A percentile compares a stretch with the other conserved stretches of the same genome.
phyloP scores from a whole-genome alignment of 2,329 filamentous ascomycete species.

The Phaeophleospora eucalypticola region DNA sequence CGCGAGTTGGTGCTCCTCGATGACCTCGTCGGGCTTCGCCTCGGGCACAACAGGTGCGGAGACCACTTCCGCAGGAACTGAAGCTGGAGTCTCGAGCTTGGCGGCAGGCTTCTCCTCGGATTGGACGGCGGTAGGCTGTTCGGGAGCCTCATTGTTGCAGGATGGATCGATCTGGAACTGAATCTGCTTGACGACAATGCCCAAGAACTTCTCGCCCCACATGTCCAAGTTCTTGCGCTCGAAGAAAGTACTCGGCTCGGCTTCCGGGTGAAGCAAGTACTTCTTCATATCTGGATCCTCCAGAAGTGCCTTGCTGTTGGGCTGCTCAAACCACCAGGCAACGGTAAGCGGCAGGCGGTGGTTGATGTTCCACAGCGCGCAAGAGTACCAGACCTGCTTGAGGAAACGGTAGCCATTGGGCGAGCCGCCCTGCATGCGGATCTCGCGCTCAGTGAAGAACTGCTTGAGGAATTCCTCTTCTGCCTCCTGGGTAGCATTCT shows the following conservation, averaged over 20 bases:
- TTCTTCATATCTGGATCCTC: slow-evolving; percentile 19
- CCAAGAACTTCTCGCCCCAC: slow-evolving; percentile 21
- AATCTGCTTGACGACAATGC: slow-evolving; percentile 13
- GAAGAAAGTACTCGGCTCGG: slow-evolving; percentile 24
- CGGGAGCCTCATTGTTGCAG: neutral
- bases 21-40: too few species aligned
- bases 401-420: slow-evolving; percentile 30
- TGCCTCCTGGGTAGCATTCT: slow-evolving; percentile 20
- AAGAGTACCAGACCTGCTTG: slow-evolving; percentile 32
- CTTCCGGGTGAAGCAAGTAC: slow-evolving; percentile 18
- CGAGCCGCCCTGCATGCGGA: slow-evolving; percentile 28
- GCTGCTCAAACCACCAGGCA: slow-evolving; percentile 23
- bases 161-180: slow-evolving; percentile 6
- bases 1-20: too few species aligned
- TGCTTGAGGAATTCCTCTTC: slow-evolving; percentile 31
- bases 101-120: neutral
- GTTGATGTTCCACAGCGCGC: slow-evolving; percentile 31
- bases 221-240: slow-evolving; percentile 12
- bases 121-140: neutral
- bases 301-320: slow-evolving; percentile 19
- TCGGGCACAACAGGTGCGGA: neutral
- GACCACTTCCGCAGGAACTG: neutral
- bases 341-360: slow-evolving; percentile 23
- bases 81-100: neutral
- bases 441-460: slow-evolving; percentile 26